Evolutionary conservation across 441 rosid genomes (phyloP).

Genomic region (Adansonia madagascariensis): DNA sequence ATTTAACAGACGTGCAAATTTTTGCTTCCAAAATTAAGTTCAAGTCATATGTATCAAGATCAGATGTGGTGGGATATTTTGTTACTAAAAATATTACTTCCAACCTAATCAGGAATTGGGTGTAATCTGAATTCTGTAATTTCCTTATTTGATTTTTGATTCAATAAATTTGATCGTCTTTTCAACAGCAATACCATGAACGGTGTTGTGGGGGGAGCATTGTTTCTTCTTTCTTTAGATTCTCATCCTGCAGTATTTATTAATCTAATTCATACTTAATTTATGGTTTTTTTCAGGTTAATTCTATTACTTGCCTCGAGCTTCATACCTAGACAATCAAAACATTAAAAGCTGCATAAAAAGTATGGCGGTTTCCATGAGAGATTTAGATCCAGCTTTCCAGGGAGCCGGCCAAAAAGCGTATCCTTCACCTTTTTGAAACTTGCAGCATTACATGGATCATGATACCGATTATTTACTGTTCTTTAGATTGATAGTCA

Average conservation of each 20-base stretch:
- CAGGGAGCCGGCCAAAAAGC: conserved; percentile 94
- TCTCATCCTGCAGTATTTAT: conserved; percentile 8
- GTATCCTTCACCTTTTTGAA: conserved; percentile 64
- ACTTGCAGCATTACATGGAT: conserved; percentile 18
- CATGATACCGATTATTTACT: not conserved
- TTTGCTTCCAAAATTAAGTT: conserved; percentile 6
- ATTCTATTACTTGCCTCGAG: conserved; percentile 31
- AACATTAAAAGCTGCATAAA: conserved; percentile 36
- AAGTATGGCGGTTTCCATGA: conserved; percentile 89
- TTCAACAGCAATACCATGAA: conserved; percentile 9
- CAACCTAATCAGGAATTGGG: not conserved
- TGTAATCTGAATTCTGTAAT: not conserved
- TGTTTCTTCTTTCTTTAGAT: conserved; percentile 1
- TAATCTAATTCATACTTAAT: conserved; percentile 7
- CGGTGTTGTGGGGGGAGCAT: conserved; percentile 8
- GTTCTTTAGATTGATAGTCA: conserved; percentile 1
- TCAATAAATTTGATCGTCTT: conserved; percentile 1
- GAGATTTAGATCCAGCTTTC: conserved; percentile 93
- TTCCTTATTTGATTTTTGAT: not conserved
- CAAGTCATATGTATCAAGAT: conserved; percentile 7
- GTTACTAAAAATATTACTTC: not conserved
- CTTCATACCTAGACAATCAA: conserved; percentile 35
- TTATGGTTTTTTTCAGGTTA: conserved; percentile 45
- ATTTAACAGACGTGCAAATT: too few relatives aligned
- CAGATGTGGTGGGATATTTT: not conserved